These are phyloP conservation scores for Acrocalymma vagum DNA, from an alignment of 2,329 filamentous ascomycete genomes.

Conservation along the genomic window DNA sequence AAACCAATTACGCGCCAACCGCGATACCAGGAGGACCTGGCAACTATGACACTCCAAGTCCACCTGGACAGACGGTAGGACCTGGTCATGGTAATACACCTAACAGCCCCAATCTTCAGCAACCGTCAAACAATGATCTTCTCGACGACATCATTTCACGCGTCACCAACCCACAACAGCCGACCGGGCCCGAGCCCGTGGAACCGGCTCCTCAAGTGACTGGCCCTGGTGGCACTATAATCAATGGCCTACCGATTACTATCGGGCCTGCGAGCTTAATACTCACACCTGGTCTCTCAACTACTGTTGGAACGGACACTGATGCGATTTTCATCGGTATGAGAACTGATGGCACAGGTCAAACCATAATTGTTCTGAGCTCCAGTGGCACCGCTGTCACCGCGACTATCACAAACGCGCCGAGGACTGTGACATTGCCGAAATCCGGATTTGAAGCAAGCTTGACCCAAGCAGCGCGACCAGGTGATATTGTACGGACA, in stretches of 20 bases:
- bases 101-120: constrained; percentile 3
- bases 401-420: constrained; percentile 30
- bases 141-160: constrained; percentile 25
- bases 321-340: constrained; percentile 31
- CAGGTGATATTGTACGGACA: constrained; percentile 1
- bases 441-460: constrained; percentile 30
- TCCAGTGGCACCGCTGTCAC: constrained; percentile 36
- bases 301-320: constrained; percentile 27
- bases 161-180: constrained; percentile 16
- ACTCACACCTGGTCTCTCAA: constrained; percentile 37
- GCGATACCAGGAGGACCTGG: not conserved
- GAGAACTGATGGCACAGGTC: constrained; percentile 29
- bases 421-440: constrained; percentile 25
- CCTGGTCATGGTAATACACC: not conserved
- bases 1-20: constrained; percentile 15
- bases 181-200: constrained; percentile 14
- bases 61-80: not conserved
- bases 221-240: too few species aligned
- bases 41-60: not conserved
- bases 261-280: constrained; percentile 27
- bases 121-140: constrained; percentile 17
- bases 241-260: too few species aligned
- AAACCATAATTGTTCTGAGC: constrained; percentile 34
- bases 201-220: constrained; percentile 1
- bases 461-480: constrained; percentile 18